Conservation (phyloP, 2,329 filamentous ascomycete genomes). For the Penicillium sp. region DNA sequence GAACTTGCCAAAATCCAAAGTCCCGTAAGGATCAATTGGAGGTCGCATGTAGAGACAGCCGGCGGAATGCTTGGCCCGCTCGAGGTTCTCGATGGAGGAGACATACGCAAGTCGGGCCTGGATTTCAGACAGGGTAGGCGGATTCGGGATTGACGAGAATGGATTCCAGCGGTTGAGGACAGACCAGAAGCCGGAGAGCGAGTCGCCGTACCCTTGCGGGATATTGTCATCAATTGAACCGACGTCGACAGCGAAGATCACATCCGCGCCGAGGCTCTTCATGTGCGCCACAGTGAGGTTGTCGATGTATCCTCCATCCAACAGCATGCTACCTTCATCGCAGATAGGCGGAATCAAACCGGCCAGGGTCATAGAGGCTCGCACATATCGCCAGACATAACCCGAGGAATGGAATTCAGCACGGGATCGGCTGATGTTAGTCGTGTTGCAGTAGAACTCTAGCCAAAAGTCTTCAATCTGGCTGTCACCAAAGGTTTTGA, state of each 20-base stretch:
- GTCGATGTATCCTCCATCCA: constrained; percentile 95
- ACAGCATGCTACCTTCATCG: constrained; percentile 92
- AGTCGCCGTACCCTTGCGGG: constrained; percentile 89
- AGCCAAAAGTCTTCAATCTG: constrained; percentile 99
- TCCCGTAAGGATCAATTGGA: constrained; percentile 87
- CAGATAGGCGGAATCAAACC: constrained; percentile 89
- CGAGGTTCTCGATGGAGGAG: constrained; percentile 85
- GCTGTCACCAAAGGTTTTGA: constrained; percentile 94
- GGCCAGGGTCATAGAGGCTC: constrained; percentile 93
- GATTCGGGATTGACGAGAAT: constrained; percentile 80
- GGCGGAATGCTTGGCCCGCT: constrained; percentile 82
- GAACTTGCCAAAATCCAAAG: constrained; percentile 93
- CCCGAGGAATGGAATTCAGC: constrained; percentile 91
- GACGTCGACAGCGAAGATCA: constrained; percentile 94
- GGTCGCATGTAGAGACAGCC: constrained; percentile 96
- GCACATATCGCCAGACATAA: constrained; percentile 95
- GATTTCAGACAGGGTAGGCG: constrained; percentile 90
- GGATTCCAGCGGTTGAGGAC: constrained; percentile 96
- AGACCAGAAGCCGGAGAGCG: constrained; percentile 90
- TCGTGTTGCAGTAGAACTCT: constrained; percentile 98
- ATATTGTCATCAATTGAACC: constrained; percentile 86
- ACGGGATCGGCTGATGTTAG: constrained; percentile 92
- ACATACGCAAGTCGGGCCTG: constrained; percentile 93
- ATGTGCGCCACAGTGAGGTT: constrained; percentile 96
- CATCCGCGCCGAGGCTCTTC: constrained; percentile 86